Conservation (phyloP, 129 eudicot species). For the Helichrysum umbraculigerum region DNA sequence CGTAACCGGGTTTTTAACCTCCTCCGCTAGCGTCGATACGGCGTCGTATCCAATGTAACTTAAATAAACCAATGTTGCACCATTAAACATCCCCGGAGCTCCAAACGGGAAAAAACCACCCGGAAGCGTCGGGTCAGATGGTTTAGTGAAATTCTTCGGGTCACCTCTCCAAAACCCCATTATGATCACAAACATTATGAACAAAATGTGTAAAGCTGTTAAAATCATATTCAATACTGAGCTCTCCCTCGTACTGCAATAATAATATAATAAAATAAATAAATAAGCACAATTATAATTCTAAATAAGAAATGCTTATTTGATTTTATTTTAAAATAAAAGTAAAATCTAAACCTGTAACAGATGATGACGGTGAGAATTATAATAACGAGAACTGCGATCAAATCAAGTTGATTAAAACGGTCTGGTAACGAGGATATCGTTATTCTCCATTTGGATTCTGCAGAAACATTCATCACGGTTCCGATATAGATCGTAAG, state of each 20-base stretch:
- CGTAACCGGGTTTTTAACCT: slow-evolving; percentile 61
- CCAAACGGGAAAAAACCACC: slow-evolving; percentile 87
- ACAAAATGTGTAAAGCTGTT: slow-evolving; percentile 68
- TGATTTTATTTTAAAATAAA: no score
- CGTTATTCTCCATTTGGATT: slow-evolving; percentile 59
- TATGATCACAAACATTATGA: slow-evolving; percentile 71
- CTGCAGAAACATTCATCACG: slow-evolving; percentile 61
- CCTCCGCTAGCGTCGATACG: slow-evolving; percentile 47
- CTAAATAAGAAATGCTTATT: no score
- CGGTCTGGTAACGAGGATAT: slow-evolving; percentile 72
- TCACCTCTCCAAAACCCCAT: slow-evolving; percentile 87
- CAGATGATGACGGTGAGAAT: slow-evolving; percentile 84
- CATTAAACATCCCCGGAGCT: slow-evolving; percentile 80
- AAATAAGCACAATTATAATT: not conserved
- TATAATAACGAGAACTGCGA: slow-evolving; percentile 70
- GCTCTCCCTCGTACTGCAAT: slow-evolving; percentile 84
- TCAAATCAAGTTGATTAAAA: slow-evolving; percentile 71
- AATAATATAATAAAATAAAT: slow-evolving; percentile 12
- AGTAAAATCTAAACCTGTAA: slow-evolving; percentile 68
- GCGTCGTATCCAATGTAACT: slow-evolving; percentile 99
- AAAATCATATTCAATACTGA: slow-evolving; percentile 73
- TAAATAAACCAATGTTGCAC: slow-evolving; percentile 86
- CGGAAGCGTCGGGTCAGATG: slow-evolving; percentile 55
- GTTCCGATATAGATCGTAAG: slow-evolving; percentile 81
- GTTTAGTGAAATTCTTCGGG: slow-evolving; percentile 59